Percentiles rank a stretch among this genome's conserved stretches.
phyloP scores from a whole-genome alignment of 768 basidiomycete species.

The Pulveroboletus sp. region DNA sequence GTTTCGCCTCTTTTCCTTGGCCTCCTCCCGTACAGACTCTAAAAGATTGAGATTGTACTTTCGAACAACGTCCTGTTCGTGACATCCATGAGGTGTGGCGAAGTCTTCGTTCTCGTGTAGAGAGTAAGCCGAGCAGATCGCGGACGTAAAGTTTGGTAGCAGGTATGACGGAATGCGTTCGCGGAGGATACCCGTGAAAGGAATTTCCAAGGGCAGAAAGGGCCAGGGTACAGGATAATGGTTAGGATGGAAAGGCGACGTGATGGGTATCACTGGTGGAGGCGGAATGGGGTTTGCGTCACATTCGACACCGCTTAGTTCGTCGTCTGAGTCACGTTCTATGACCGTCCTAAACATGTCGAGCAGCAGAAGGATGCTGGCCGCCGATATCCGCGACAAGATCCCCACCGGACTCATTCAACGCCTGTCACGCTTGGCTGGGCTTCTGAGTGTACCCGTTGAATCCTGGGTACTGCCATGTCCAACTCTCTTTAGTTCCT shows the following conservation, averaged over 20 bases:
- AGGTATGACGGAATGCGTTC: constrained; percentile 33
- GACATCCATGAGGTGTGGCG: constrained; percentile 25
- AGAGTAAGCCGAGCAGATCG: constrained; percentile 39
- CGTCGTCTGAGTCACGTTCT: background rate
- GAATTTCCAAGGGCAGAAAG: constrained; percentile 33
- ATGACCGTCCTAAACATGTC: no score
- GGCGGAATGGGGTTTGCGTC: background rate
- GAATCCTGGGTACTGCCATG: background rate
- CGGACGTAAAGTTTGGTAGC: constrained; percentile 45
- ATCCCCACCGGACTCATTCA: constrained; percentile 13
- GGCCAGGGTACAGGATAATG: constrained; percentile 44
- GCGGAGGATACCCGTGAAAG: constrained; percentile 26
- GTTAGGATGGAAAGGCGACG: constrained; percentile 30
- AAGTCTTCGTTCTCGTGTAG: constrained; percentile 1
- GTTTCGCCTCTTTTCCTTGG: constrained; percentile 3
- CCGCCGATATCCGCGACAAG: constrained; percentile 11
- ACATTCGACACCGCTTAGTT: background rate
- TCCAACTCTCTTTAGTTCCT: constrained; percentile 16
- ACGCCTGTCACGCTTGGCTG: constrained; percentile 16
- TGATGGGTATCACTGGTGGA: constrained; percentile 7
- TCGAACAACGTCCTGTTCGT: constrained; percentile 30
- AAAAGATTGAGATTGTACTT: constrained; percentile 28
- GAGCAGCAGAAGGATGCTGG: no score
- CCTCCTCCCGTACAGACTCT: background rate
- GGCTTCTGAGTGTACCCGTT: constrained; percentile 23